A percentile compares a stretch with the other conserved stretches of the same genome.
phyloP scores from a whole-genome alignment of 345 rosid genomes.

The Euclidium syriacum region DNA sequence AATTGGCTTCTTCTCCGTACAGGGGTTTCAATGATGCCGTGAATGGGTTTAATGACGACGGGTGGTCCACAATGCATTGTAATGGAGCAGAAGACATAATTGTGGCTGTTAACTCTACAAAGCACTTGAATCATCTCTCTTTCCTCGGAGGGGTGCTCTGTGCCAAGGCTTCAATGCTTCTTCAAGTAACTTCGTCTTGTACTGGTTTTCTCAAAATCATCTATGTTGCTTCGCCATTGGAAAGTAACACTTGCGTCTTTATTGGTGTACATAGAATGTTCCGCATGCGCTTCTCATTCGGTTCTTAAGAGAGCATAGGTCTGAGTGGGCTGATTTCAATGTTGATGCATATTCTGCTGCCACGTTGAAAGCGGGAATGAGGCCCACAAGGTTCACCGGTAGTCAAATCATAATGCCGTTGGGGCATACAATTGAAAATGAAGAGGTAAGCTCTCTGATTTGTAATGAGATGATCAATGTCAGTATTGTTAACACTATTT shows the following conservation, averaged over 20 bases:
- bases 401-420: slow-evolving; percentile 97
- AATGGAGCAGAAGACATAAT: slow-evolving; percentile 96
- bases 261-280: slow-evolving; percentile 53
- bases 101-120: slow-evolving; percentile 74
- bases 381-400: slow-evolving; percentile 92
- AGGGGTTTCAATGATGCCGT: slow-evolving; percentile 96
- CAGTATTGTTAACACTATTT: background rate
- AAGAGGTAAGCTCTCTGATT: slow-evolving; percentile 57
- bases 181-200: slow-evolving; percentile 53
- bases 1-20: slow-evolving; percentile 9
- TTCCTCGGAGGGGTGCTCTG: slow-evolving; percentile 90
- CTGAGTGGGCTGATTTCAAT: slow-evolving; percentile 98
- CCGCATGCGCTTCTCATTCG: slow-evolving; percentile 93
- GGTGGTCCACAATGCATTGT: slow-evolving; percentile 79
- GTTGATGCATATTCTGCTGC: slow-evolving; percentile 97
- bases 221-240: too few relatives aligned
- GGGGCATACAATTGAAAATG: slow-evolving; percentile 94
- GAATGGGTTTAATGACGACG: slow-evolving; percentile 91
- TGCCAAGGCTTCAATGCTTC: slow-evolving; percentile 99
- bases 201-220: too few relatives aligned
- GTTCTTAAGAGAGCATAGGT: slow-evolving; percentile 93
- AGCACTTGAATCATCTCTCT: slow-evolving; percentile 47
- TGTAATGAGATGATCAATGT: too few relatives aligned
- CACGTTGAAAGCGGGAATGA: slow-evolving; percentile 77
- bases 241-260: slow-evolving; percentile 11